Percentiles rank a stretch among this genome's conserved stretches.
Evolutionary conservation across 2,329 filamentous ascomycete species (phyloP).

Genomic region (Exophiala bonariae): DNA sequence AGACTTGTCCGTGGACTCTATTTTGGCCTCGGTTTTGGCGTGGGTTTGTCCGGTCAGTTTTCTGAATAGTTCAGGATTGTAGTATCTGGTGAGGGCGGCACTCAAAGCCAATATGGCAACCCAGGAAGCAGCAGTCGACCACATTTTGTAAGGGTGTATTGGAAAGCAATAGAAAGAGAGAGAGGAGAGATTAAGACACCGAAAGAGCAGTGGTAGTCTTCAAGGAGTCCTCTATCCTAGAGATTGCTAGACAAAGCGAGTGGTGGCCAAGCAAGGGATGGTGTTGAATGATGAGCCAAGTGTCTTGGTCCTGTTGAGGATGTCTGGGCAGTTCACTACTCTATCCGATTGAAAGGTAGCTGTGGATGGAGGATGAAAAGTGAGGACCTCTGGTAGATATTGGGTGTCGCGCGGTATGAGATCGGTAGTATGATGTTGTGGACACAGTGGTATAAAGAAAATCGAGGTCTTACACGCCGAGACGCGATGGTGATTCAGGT

Average conservation of each 20-base stretch:
- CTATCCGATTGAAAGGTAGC: neutral
- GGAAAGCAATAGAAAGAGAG: neutral
- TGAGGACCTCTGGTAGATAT: too few species aligned
- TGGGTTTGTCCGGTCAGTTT: constrained; percentile 13
- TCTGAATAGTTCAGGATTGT: constrained; percentile 21
- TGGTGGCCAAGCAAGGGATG: constrained; percentile 2
- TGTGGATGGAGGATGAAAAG: neutral
- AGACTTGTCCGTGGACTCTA: constrained; percentile 7
- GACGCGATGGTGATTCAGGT: too few species aligned
- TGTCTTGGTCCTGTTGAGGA: neutral
- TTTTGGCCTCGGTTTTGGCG: constrained; percentile 2
- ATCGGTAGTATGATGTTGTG: too few species aligned
- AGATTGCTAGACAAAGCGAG: neutral
- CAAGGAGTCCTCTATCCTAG: neutral
- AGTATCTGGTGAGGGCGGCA: constrained; percentile 21
- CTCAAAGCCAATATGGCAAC: constrained; percentile 18
- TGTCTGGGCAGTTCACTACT: neutral
- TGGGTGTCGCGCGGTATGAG: too few species aligned
- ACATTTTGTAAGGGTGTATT: constrained; percentile 17
- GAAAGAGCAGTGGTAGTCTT: too few species aligned
- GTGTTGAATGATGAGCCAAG: neutral
- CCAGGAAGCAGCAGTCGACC: constrained; percentile 20
- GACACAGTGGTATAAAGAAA: too few species aligned
- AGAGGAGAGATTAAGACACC: neutral
- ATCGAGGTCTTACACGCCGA: too few species aligned